Percentiles rank a stretch among this genome's conserved stretches.
phyloP scores from a whole-genome alignment of 352 stramenopile species.

The Globisporangium nunn region DNA sequence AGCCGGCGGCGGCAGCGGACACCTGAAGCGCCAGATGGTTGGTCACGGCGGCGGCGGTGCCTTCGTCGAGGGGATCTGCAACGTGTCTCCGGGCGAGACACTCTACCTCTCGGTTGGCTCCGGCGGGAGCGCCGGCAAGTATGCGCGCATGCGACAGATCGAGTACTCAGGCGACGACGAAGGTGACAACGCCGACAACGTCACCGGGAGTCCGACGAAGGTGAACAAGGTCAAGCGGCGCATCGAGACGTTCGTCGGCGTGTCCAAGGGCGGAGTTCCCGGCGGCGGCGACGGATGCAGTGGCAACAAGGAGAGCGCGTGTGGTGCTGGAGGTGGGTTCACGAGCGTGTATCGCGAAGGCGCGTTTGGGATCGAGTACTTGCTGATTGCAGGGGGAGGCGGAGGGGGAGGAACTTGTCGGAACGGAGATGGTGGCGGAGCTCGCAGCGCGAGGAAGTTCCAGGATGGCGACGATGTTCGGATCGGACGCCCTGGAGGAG shows the following conservation, averaged over 20 bases:
- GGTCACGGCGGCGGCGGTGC: constrained; percentile 58
- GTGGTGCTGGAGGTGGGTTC: constrained; percentile 59
- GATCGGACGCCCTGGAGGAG: constrained; percentile 38
- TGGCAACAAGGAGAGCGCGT: constrained; percentile 64
- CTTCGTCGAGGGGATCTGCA: constrained; percentile 54
- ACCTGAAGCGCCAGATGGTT: constrained; percentile 36
- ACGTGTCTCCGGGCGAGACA: constrained; percentile 61
- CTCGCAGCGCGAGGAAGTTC: constrained; percentile 14
- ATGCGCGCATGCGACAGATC: constrained; percentile 32
- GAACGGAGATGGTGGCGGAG: constrained; percentile 37
- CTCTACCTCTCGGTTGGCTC: constrained; percentile 53
- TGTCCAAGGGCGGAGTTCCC: constrained; percentile 32
- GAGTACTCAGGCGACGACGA: constrained; percentile 20
- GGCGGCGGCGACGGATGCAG: constrained; percentile 53
- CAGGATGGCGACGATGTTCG: constrained; percentile 40
- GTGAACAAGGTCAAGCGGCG: constrained; percentile 14
- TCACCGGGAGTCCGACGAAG: constrained; percentile 2
- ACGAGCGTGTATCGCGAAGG: constrained; percentile 63
- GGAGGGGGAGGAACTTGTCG: constrained; percentile 67
- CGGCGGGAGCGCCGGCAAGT: constrained; percentile 34
- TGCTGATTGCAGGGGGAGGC: constrained; percentile 56
- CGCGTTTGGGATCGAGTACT: constrained; percentile 57
- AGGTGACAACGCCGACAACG: constrained; percentile 5
- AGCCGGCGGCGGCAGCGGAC: constrained; percentile 54
- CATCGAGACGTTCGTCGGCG: constrained; percentile 40